Evolutionary conservation across 495 filamentous ascomycete genomes (phyloP), one percentile per base, ranked within the genome.

Genomic region (Sabuloglossum arenarium): DNA sequence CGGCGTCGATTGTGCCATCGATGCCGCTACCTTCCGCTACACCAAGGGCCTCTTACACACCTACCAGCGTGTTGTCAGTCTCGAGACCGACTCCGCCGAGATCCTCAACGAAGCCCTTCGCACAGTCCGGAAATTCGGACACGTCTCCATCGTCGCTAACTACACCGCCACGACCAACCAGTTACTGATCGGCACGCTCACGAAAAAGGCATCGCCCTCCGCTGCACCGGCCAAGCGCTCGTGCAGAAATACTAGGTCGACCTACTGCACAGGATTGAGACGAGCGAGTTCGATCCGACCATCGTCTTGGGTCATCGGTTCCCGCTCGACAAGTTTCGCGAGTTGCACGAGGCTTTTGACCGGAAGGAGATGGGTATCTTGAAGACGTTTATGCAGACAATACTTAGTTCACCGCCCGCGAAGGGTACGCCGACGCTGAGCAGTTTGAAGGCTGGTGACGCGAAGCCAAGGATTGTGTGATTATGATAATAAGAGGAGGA

Each of bases 21-120:
- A 94, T 68, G 90, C 85, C 63, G 86, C 80, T 0, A 85, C 86
- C 0, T 85, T 85, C 37, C 84, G 90, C 66, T 94, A 90, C 59
- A 76, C 88, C 16, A 91, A 94, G 69, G 79, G 85, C 19, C 87
- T 82, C 79, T 71, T 75, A 45, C 83, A 90, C 67, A 85, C 81
- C 69, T 73, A 91, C 30, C 84, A 94, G 70, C 74, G 80, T 63
- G 59, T 76, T 55, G 53, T 89, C 0, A 85, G 85, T 0, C 64
- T 83, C 49, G 88, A 95, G 67, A 94, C 86, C 2, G 88, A 94
- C 65, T 86, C 84, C 3, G 82, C 79, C 46, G 88, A 94, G 69
- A 80, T 91, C 49, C 43, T 94, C 56, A 95, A 95, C 62, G 86
- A 95, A 70, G 86, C 88, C 79, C 77, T 95, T 34, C 53, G 53